These are phyloP conservation scores for Fusarium circinatum DNA, from an alignment of 2,329 filamentous ascomycete species.

Conservation along the genomic window DNA sequence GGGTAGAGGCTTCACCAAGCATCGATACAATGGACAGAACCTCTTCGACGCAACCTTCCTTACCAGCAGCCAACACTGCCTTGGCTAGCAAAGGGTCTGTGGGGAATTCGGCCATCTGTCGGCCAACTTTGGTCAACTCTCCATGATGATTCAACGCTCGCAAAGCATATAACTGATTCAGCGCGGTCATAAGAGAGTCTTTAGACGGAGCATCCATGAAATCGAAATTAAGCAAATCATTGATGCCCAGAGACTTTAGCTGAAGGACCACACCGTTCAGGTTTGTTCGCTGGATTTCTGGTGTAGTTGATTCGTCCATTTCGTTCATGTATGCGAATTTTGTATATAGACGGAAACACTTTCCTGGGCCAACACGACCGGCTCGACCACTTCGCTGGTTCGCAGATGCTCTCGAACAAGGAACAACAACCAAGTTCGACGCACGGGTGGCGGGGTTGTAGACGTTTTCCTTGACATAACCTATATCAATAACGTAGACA, in stretches of 20 bases:
- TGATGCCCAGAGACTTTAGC: conserved; percentile 90
- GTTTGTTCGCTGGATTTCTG: conserved; percentile 92
- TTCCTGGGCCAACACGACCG: conserved; percentile 89
- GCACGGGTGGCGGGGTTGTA: conserved; percentile 93
- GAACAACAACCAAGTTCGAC: conserved; percentile 90
- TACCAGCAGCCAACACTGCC: conserved; percentile 86
- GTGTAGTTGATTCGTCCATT: conserved; percentile 89
- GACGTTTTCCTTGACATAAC: conserved; percentile 94
- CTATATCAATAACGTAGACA: conserved; percentile 94
- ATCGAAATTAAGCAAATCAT: conserved; percentile 92
- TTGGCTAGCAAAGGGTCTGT: conserved; percentile 93
- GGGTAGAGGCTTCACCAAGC: conserved; percentile 85
- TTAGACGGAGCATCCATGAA: conserved; percentile 95
- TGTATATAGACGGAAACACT: conserved; percentile 93
- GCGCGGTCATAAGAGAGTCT: conserved; percentile 85
- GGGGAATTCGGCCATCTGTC: conserved; percentile 95
- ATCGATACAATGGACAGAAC: conserved; percentile 94
- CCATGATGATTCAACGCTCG: conserved; percentile 90
- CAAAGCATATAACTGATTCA: conserved; percentile 92
- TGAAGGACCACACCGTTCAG: conserved; percentile 85
- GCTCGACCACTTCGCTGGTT: conserved; percentile 94
- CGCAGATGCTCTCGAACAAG: conserved; percentile 89
- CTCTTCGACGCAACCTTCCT: conserved; percentile 93
- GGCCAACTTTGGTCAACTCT: conserved; percentile 87
- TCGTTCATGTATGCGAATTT: conserved; percentile 96